phyloP scores from a whole-genome alignment of 108 stramenopile species.

The Cyclostephanos invisitatus region DNA sequence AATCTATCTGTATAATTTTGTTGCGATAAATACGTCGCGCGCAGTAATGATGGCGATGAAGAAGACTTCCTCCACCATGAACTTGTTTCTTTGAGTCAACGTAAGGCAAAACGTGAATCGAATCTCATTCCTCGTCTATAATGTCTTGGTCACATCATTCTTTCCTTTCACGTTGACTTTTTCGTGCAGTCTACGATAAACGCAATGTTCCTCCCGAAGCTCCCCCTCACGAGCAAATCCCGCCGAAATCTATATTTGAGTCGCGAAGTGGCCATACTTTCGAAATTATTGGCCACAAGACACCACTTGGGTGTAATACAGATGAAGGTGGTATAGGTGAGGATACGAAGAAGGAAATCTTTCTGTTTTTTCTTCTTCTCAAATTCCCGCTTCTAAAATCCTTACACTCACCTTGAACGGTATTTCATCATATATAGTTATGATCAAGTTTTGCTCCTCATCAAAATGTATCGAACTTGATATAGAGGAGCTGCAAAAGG shows the following conservation, averaged over 20 bases:
- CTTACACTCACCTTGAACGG: neutral
- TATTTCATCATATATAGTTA: neutral
- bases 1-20: neutral
- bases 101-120: neutral
- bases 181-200: conserved; percentile 19
- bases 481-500: conserved; percentile 36
- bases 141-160: neutral
- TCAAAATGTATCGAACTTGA: conserved; percentile 5
- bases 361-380: neutral
- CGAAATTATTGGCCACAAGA: conserved; percentile 30
- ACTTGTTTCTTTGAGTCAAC: conserved; percentile 39
- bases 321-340: conserved; percentile 23
- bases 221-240: conserved; percentile 27
- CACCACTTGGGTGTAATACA: conserved; percentile 1
- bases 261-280: conserved; percentile 22
- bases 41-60: conserved; percentile 41
- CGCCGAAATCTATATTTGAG: conserved; percentile 36
- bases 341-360: neutral
- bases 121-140: neutral
- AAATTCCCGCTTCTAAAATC: neutral
- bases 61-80: conserved; percentile 50
- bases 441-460: conserved; percentile 2
- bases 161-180: neutral
- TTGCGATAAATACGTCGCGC: neutral
- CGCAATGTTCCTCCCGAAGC: conserved; percentile 24